Evolutionary conservation across 2,329 filamentous ascomycete species (phyloP), one percentile per base, ranked within the genome.

Genomic region (Fusarium equiseti): DNA sequence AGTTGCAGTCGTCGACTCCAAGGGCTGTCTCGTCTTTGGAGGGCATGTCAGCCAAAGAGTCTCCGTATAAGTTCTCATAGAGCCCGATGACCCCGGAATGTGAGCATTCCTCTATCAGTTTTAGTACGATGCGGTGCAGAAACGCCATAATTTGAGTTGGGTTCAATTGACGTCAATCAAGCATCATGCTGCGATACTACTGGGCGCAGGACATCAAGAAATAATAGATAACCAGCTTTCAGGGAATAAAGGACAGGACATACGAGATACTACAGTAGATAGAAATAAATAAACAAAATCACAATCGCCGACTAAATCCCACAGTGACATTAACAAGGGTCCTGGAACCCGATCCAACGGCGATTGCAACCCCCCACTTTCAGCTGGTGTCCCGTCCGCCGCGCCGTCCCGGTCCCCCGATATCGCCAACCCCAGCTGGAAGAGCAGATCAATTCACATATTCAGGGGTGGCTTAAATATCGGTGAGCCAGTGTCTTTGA

Each of bases 361-460:
- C 43, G 24, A 53, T n/a, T 53, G 50, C 16, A 53, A 53, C 32
- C 50, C 50, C 27, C 50, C 22, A 52, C 31, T 18, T 38, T 38
- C 31, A 52, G 32, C 22, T 52, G 24, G 0, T 38, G 42, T 64
- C 40, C 66, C 51, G 66, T 31, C 49, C 49, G 22, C 50, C 50
- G 24, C 50, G 32, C 32, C 13, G 35, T 26, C 32, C 50, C 35
- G 50, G 50, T 12, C 52, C 62, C 67, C 67, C 67, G 67, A 68
- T 67, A 49, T 70, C 67, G 67, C 67, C 67, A 45, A 35, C 38
- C 27, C 59, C 66, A 67, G 66, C 48, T 70, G 54, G 57, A 45
- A 42, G 32, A 40, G 59, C 26, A 63, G 59, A 53, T 53, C 50
- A 53, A 10, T 53, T 10, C 4, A 53, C 32, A 53, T 29, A 27